These are phyloP conservation scores for Solanum hybrid DNA, from an alignment of 305 asterid species.

Conservation along the genomic window DNA sequence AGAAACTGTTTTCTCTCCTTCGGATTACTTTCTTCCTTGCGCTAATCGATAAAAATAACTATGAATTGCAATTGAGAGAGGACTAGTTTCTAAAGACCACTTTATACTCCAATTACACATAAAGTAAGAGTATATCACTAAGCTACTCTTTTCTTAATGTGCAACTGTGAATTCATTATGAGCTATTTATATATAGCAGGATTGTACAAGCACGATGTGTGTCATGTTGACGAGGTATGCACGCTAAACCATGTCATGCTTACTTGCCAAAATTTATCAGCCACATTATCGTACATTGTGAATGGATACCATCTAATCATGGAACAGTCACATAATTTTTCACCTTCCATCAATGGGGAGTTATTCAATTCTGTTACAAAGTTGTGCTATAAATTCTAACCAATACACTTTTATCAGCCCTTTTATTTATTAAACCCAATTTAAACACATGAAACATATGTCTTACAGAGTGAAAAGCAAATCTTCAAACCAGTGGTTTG, in stretches of 20 bases:
- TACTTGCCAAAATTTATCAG: neutral
- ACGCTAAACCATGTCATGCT: neutral
- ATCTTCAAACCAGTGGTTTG: neutral
- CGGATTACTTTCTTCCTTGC: neutral
- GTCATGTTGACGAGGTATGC: neutral
- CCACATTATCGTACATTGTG: neutral
- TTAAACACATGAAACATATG: neutral
- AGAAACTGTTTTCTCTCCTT: neutral
- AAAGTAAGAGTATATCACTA: neutral
- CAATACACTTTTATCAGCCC: neutral
- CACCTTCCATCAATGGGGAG: neutral
- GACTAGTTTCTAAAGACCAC: neutral
- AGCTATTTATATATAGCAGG: neutral
- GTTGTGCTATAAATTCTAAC: neutral
- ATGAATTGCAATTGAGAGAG: neutral
- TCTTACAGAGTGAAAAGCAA: neutral
- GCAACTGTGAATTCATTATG: neutral
- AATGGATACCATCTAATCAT: neutral
- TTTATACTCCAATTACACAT: neutral
- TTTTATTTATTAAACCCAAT: neutral
- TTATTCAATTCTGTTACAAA: neutral
- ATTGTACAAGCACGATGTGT: neutral
- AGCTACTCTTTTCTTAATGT: neutral
- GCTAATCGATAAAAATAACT: neutral
- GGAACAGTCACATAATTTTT: neutral